These are phyloP conservation scores for Paramecium primaurelia DNA, from an alignment of 73 alveolate genomes.

Conservation along the genomic window DNA sequence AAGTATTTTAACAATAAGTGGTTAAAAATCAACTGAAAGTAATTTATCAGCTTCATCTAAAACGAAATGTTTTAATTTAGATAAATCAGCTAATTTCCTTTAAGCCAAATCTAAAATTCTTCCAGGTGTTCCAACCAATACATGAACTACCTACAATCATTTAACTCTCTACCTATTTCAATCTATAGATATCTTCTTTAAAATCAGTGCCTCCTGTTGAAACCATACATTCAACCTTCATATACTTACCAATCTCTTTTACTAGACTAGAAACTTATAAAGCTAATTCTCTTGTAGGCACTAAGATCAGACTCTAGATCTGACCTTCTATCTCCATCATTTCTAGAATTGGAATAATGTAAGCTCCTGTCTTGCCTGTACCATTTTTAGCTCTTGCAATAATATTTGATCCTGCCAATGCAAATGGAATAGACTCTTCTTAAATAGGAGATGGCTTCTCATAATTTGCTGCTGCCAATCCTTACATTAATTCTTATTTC, in stretches of 20 bases:
- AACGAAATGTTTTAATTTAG: slow-evolving; percentile 79
- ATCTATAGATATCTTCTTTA: slow-evolving; percentile 92
- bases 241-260: slow-evolving; percentile 85
- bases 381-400: slow-evolving; percentile 98
- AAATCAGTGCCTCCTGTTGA: slow-evolving; percentile 98
- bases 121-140: slow-evolving; percentile 90
- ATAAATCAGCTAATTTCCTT: slow-evolving; percentile 81
- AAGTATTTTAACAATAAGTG: slow-evolving; percentile 83
- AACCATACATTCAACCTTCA: slow-evolving; percentile 96
- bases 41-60: slow-evolving; percentile 99
- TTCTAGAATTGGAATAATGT: slow-evolving; percentile 86
- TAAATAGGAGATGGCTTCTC: slow-evolving; percentile 79
- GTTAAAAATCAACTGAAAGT: slow-evolving; percentile 90
- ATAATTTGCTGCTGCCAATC: slow-evolving; percentile 69
- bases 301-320: slow-evolving; percentile 83
- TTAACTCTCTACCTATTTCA: slow-evolving; percentile 54
- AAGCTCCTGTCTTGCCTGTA: slow-evolving; percentile 97
- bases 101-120: slow-evolving; percentile 85
- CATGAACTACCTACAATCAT: slow-evolving; percentile 71
- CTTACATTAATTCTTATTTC: slow-evolving; percentile 67
- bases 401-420: slow-evolving; percentile 74
- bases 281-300: slow-evolving; percentile 97
- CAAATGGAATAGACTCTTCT: slow-evolving; percentile 80
- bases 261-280: slow-evolving; percentile 83
- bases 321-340: slow-evolving; percentile 73